A percentile compares a stretch with the other conserved stretches of the same genome.
These are phyloP conservation scores for Ceriops tagal DNA, from an alignment of 345 rosid species.

Conservation along the genomic window DNA sequence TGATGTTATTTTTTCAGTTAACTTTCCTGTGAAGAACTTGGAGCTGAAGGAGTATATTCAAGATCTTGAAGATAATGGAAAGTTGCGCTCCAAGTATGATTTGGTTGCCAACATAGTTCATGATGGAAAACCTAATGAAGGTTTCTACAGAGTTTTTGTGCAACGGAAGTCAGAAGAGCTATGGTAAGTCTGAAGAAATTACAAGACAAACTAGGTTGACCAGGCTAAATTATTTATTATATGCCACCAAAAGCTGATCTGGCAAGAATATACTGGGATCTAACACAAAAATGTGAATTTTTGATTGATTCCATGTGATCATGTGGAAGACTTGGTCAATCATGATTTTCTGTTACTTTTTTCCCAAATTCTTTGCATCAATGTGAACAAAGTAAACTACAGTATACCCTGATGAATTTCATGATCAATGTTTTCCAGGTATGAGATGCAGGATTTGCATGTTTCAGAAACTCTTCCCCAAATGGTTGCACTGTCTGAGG, in stretches of 20 bases:
- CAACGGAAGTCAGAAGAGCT: conserved; percentile 92
- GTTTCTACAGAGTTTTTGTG: conserved; percentile 89
- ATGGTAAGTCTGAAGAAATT: conserved; percentile 42
- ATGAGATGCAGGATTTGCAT: conserved; percentile 97
- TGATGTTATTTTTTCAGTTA: conserved; percentile 49
- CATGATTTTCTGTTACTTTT: too few relatives aligned
- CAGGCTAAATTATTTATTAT: too few relatives aligned
- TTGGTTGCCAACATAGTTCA: conserved; percentile 93
- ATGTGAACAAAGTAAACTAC: neutral
- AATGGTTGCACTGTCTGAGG: conserved; percentile 95
- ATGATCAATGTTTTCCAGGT: conserved; percentile 47
- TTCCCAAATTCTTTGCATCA: neutral
- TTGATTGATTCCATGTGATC: too few relatives aligned
- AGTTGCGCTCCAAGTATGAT: conserved; percentile 69
- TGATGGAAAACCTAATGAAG: conserved; percentile 95
- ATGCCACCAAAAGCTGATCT: too few relatives aligned
- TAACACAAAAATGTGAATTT: too few relatives aligned
- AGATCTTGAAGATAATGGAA: conserved; percentile 54
- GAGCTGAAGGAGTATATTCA: conserved; percentile 93
- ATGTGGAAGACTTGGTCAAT: too few relatives aligned
- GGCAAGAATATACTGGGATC: too few relatives aligned
- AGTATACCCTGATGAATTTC: neutral
- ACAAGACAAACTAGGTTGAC: too few relatives aligned
- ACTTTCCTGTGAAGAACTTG: conserved; percentile 93
- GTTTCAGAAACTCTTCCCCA: conserved; percentile 97